Conservation (phyloP, 2,329 filamentous ascomycete species). For the Arthrobotrys sinensis region DNA sequence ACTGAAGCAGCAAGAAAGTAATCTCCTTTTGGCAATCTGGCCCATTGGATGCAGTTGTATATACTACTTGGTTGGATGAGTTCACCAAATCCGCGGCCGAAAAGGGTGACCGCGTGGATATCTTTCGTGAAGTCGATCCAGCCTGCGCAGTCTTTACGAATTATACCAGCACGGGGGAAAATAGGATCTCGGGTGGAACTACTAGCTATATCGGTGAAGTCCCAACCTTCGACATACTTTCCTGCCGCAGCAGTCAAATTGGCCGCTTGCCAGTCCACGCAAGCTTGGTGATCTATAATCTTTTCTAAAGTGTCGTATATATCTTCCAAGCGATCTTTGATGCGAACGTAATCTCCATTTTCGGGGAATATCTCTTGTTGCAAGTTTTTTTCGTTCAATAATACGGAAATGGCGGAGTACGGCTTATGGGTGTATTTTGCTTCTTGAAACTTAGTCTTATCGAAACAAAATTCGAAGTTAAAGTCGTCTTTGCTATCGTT, state of each 20-base stretch:
- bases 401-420: constrained; percentile 7
- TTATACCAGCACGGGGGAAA: constrained; percentile 61
- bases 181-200: constrained; percentile 40
- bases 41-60: constrained; percentile 64
- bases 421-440: neutral
- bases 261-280: constrained; percentile 31
- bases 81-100: constrained; percentile 65
- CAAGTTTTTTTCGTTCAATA: constrained; percentile 5
- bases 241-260: constrained; percentile 6
- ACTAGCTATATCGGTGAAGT: constrained; percentile 64
- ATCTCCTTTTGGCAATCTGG: constrained; percentile 63
- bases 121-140: constrained; percentile 64
- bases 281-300: constrained; percentile 63
- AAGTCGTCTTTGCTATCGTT: constrained; percentile 33
- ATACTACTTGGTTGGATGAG: constrained; percentile 63
- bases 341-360: neutral
- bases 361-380: constrained; percentile 19
- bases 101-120: constrained; percentile 62
- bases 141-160: constrained; percentile 25
- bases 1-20: constrained; percentile 65
- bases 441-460: neutral
- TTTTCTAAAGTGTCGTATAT: constrained; percentile 63
- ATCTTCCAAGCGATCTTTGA: constrained; percentile 61
- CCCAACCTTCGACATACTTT: constrained; percentile 65
- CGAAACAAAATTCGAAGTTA: constrained; percentile 1